Conservation (phyloP, 2,329 filamentous ascomycete genomes). For the Colletotrichum spaethianum region DNA sequence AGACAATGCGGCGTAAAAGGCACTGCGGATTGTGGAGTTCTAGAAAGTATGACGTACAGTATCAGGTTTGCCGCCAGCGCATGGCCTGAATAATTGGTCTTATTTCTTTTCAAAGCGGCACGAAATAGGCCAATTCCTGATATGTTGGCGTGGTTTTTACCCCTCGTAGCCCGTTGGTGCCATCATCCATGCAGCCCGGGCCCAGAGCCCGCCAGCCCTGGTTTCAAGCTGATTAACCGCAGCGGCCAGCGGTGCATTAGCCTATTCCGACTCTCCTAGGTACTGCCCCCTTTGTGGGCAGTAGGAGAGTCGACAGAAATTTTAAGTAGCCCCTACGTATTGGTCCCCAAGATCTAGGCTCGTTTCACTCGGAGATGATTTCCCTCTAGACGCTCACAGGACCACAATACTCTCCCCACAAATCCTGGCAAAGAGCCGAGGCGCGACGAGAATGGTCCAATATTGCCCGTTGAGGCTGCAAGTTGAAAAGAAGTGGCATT, state of each 20-base stretch:
- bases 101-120: conserved; percentile 28
- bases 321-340: not conserved
- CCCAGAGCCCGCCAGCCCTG: not conserved
- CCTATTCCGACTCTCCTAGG: not conserved
- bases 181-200: conserved; percentile 26
- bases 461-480: not conserved
- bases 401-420: conserved; percentile 27
- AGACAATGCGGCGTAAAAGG: not conserved
- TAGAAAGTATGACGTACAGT: conserved; percentile 13
- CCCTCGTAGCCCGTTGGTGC: conserved; percentile 3
- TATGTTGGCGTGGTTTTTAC: not conserved
- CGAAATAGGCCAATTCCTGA: conserved; percentile 10
- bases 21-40: not conserved
- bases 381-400: not conserved
- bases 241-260: conserved; percentile 13
- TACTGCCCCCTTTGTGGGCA: not conserved
- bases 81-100: conserved; percentile 11
- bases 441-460: not conserved
- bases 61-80: conserved; percentile 8
- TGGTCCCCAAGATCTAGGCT: conserved; percentile 26
- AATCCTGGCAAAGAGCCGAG: conserved; percentile 9
- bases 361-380: conserved; percentile 40
- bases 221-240: conserved; percentile 37
- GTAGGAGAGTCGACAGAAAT: not conserved
- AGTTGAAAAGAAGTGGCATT: not conserved